Conservation (phyloP, 2,329 filamentous ascomycete species). For the Pseudogymnoascus sp. region DNA sequence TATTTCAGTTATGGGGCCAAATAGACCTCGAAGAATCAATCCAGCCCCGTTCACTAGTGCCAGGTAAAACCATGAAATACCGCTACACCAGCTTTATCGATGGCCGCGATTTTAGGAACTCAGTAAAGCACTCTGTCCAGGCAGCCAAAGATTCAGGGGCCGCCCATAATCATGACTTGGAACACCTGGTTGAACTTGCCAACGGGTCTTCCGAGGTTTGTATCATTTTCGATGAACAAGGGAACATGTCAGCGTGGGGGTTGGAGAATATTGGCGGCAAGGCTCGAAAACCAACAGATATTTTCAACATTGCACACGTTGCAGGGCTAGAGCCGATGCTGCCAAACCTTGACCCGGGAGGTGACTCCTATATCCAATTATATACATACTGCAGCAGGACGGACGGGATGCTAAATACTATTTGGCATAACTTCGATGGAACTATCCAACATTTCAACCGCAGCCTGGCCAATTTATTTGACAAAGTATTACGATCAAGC, state of each 20-base stretch:
- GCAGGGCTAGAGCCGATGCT: conserved; percentile 47
- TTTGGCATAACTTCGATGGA: conserved; percentile 81
- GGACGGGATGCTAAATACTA: conserved; percentile 59
- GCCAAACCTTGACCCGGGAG: conserved; percentile 13
- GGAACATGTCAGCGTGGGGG: conserved; percentile 87
- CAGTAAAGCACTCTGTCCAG: conserved; percentile 70
- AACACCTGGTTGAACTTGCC: conserved; percentile 78
- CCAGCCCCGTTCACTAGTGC: conserved; percentile 31
- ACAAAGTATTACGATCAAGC: conserved; percentile 53
- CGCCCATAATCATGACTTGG: conserved; percentile 61
- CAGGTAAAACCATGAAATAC: conserved; percentile 27
- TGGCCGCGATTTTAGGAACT: conserved; percentile 68
- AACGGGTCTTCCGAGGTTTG: conserved; percentile 83
- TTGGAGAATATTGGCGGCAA: conserved; percentile 78
- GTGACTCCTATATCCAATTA: conserved; percentile 54
- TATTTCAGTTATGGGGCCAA: conserved; percentile 71
- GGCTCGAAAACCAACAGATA: conserved; percentile 54
- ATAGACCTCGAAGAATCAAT: conserved; percentile 71
- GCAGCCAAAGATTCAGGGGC: conserved; percentile 42
- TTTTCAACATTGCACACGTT: conserved; percentile 83
- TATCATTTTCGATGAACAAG: conserved; percentile 73
- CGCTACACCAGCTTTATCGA: conserved; percentile 78
- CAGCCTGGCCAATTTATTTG: conserved; percentile 71
- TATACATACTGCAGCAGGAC: conserved; percentile 63
- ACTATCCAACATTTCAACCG: conserved; percentile 75